A percentile compares a stretch with the other conserved stretches of the same genome.
Evolutionary conservation across 2,329 filamentous ascomycete species (phyloP).

Genomic region (Epichloe festucae): DNA sequence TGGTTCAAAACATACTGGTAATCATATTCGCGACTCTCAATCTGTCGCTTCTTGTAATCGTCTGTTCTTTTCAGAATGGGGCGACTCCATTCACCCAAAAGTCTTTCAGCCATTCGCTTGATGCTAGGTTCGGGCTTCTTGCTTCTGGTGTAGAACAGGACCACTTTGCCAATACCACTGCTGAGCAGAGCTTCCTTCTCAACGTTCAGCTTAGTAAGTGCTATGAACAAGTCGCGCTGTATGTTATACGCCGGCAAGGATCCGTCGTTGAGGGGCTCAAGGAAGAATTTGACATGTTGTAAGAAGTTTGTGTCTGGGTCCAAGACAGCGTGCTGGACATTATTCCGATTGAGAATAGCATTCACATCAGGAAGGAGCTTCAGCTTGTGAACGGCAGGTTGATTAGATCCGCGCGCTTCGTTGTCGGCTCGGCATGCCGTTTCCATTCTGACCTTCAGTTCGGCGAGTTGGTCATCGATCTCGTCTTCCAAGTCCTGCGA

Average conservation of each 20-base stretch:
- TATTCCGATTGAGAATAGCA: constrained; percentile 77
- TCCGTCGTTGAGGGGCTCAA: constrained; percentile 89
- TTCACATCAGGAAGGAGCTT: constrained; percentile 88
- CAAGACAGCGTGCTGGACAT: constrained; percentile 69
- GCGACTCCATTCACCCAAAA: constrained; percentile 92
- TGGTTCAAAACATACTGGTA: constrained; percentile 32
- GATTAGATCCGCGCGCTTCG: constrained; percentile 60
- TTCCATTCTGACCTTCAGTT: constrained; percentile 83
- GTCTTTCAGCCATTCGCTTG: constrained; percentile 82
- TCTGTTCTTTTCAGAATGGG: constrained; percentile 89
- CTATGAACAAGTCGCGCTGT: constrained; percentile 82
- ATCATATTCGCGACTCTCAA: constrained; percentile 51
- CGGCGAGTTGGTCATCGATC: constrained; percentile 79
- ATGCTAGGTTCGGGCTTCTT: constrained; percentile 78
- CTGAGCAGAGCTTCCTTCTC: constrained; percentile 83
- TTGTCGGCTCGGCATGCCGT: constrained; percentile 80
- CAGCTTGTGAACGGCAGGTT: constrained; percentile 83
- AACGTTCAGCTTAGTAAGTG: constrained; percentile 68
- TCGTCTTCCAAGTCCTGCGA: constrained; percentile 73
- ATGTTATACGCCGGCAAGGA: constrained; percentile 94
- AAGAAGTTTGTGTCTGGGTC: constrained; percentile 93
- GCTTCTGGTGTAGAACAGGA: constrained; percentile 93
- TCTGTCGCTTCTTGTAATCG: constrained; percentile 77
- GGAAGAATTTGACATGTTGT: constrained; percentile 90
- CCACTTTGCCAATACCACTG: constrained; percentile 89